Evolutionary conservation across 805 yeast species (phyloP).

Genomic region (Myxozyma neotropica): DNA sequence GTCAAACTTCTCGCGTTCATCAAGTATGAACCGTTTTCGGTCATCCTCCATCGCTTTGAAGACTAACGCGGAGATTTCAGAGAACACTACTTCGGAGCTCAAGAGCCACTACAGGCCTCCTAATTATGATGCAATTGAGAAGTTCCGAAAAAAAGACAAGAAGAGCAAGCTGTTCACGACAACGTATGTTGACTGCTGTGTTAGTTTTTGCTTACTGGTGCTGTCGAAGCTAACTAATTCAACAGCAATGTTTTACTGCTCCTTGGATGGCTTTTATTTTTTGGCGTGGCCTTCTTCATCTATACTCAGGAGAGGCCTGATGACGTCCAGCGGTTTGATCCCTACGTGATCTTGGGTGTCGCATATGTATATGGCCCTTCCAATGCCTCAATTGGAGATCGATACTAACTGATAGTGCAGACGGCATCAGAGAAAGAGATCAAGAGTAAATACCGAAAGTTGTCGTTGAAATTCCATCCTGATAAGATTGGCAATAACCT

Average conservation of each 20-base stretch:
- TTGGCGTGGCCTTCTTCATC: constrained; percentile 48
- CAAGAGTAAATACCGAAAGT: constrained; percentile 79
- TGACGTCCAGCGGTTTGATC: constrained; percentile 65
- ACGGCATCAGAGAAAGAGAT: constrained; percentile 75
- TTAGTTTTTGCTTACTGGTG: neutral
- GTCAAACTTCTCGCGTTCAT: constrained; percentile 25
- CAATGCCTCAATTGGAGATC: neutral
- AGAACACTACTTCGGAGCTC: neutral
- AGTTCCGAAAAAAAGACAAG: constrained; percentile 36
- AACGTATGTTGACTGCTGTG: constrained; percentile 38
- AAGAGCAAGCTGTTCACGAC: constrained; percentile 37
- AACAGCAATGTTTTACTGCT: constrained; percentile 42
- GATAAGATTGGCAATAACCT: constrained; percentile 71
- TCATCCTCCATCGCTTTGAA: too few species aligned
- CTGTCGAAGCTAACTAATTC: neutral
- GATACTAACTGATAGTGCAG: neutral
- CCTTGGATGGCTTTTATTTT: constrained; percentile 61
- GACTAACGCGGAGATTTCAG: too few species aligned
- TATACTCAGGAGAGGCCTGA: constrained; percentile 41
- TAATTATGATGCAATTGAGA: constrained; percentile 34
- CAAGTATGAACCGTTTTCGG: too few species aligned
- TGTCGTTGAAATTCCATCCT: constrained; percentile 89
- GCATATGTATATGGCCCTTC: constrained; percentile 44
- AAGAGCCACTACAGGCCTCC: constrained; percentile 29
- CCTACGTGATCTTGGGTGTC: constrained; percentile 82